Percentiles rank a stretch among this genome's conserved stretches.
Conservation (phyloP, 202 grass and related monocot species). For the Zizania palustris region DNA sequence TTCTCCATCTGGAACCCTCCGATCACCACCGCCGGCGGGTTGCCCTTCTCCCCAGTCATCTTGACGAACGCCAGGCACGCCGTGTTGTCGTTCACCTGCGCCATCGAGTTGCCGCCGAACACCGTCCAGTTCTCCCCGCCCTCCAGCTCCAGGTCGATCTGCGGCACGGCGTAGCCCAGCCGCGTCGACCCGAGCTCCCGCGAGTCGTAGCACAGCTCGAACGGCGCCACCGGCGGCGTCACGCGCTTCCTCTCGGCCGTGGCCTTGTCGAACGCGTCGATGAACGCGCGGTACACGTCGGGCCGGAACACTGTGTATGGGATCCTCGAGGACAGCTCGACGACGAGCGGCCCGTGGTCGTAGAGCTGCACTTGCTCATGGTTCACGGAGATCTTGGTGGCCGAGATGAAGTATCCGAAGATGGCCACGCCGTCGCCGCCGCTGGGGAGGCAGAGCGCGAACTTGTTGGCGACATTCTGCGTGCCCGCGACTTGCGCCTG, state of each 20-base stretch:
- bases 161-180: conserved; percentile 52
- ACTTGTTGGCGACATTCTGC: no score
- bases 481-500: conserved; percentile 38
- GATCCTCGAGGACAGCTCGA: conserved; percentile 38
- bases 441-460: no score
- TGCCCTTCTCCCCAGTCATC: conserved; percentile 16
- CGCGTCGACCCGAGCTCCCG: conserved; percentile 33
- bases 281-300: conserved; percentile 52
- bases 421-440: no score
- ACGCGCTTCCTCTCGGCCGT: conserved; percentile 13
- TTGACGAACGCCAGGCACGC: conserved; percentile 54
- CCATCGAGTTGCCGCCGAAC: conserved; percentile 55
- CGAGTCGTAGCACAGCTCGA: conserved; percentile 63
- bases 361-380: neutral
- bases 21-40: conserved; percentile 39
- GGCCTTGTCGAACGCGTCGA: conserved; percentile 42
- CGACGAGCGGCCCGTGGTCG: neutral
- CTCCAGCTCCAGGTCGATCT: conserved; percentile 44
- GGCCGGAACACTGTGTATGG: conserved; percentile 45
- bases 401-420: conserved; percentile 57
- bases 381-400: conserved; percentile 41
- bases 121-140: conserved; percentile 55
- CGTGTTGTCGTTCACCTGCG: conserved; percentile 31
- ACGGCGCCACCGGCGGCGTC: conserved; percentile 34
- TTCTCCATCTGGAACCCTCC: conserved; percentile 69